Percentiles rank a stretch among this genome's conserved stretches.
phyloP scores from a whole-genome alignment of 129 eudicot species.

The Tanacetum coccineum region DNA sequence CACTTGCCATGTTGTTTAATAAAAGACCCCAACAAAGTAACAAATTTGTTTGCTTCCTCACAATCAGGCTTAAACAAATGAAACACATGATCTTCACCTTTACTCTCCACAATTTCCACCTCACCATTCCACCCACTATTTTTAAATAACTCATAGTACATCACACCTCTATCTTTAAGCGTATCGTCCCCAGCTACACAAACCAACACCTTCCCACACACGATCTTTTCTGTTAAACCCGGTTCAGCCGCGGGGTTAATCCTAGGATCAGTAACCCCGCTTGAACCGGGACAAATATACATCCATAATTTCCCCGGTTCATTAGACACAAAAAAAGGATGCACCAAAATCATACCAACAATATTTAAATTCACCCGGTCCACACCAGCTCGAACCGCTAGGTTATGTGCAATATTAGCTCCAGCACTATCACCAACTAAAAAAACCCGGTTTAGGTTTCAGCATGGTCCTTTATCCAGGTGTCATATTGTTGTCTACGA shows the following conservation, averaged over 20 bases:
- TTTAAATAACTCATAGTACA: conserved; percentile 43
- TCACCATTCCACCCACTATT: conserved; percentile 55
- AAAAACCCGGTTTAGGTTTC: conserved; percentile 46
- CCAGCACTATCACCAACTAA: conserved; percentile 71
- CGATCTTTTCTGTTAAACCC: conserved; percentile 27
- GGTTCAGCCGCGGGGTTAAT: conserved; percentile 44
- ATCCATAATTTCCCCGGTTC: conserved; percentile 42
- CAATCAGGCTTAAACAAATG: conserved; percentile 34
- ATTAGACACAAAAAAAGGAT: conserved; percentile 43
- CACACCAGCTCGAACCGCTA: conserved; percentile 35
- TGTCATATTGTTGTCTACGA: conserved; percentile 33
- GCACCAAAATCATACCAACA: conserved; percentile 42
- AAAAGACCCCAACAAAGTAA: conserved; percentile 19
- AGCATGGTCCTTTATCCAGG: conserved; percentile 43
- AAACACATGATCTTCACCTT: conserved; percentile 49
- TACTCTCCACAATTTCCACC: conserved; percentile 41
- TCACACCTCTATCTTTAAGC: conserved; percentile 38
- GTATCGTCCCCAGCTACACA: conserved; percentile 43
- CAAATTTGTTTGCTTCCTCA: conserved; percentile 15
- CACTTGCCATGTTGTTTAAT: conserved; percentile 12
- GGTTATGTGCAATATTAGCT: conserved; percentile 42
- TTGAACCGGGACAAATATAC: conserved; percentile 35
- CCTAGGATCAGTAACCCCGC: conserved; percentile 45
- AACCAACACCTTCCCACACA: conserved; percentile 46
- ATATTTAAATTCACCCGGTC: conserved; percentile 31